These are phyloP conservation scores for Rhododendron ovatum DNA, from an alignment of 148 eudicot genomes.

Conservation along the genomic window DNA sequence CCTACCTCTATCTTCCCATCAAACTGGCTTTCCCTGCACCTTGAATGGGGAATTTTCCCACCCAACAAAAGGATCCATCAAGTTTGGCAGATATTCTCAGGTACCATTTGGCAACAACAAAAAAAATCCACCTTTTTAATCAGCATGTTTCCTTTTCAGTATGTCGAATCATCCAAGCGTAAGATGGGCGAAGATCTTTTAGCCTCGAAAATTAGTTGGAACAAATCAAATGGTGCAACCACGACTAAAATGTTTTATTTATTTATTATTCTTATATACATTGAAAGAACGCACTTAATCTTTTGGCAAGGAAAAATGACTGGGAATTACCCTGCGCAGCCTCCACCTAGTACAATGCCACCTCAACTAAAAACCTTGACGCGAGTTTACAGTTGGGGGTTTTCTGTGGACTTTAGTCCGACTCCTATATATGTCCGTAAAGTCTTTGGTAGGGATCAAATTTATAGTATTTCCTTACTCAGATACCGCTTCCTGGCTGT, in stretches of 20 bases:
- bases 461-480: too few relatives aligned
- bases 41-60: not conserved
- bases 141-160: not conserved
- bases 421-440: too few relatives aligned
- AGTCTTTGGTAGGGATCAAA: too few relatives aligned
- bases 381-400: too few relatives aligned
- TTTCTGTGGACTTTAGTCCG: too few relatives aligned
- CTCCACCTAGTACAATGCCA: too few relatives aligned
- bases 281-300: not conserved
- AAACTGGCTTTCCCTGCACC: not conserved
- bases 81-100: not conserved
- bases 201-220: not conserved
- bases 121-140: not conserved
- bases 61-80: not conserved
- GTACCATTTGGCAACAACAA: not conserved
- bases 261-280: too few relatives aligned
- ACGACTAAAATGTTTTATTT: not conserved
- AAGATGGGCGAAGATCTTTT: not conserved
- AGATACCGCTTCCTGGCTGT: too few relatives aligned
- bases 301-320: too few relatives aligned
- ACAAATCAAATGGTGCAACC: not conserved
- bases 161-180: not conserved
- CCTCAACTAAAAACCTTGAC: too few relatives aligned
- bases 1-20: constrained; percentile 2
- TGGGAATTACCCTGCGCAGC: too few relatives aligned